Evolutionary conservation across 441 rosid genomes (phyloP).

Genomic region (Kokia cookei): DNA sequence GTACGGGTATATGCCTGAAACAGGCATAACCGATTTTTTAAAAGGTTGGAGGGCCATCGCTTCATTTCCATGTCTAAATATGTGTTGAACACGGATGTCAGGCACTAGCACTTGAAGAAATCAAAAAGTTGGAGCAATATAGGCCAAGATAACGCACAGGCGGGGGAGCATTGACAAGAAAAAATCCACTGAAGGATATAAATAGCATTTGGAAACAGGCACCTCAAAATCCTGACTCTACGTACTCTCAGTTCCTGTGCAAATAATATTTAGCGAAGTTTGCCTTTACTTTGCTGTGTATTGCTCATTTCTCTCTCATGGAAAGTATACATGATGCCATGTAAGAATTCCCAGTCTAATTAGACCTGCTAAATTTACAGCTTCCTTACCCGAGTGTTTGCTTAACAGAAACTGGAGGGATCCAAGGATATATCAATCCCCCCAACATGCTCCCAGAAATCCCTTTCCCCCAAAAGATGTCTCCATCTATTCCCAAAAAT

Average conservation of each 20-base stretch:
- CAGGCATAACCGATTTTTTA: neutral
- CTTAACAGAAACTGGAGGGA: conserved; percentile 95
- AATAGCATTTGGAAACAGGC: neutral
- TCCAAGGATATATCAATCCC: conserved; percentile 86
- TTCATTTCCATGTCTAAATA: neutral
- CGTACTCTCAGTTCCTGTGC: neutral
- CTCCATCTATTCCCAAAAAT: conserved; percentile 97
- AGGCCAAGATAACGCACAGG: neutral
- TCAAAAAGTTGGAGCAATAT: neutral
- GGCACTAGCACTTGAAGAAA: neutral
- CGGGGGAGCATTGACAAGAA: neutral
- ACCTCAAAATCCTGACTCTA: neutral
- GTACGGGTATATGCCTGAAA: neutral
- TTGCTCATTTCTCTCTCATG: neutral
- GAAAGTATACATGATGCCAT: neutral
- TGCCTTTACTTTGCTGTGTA: neutral
- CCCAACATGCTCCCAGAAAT: conserved; percentile 94
- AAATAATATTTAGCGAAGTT: neutral
- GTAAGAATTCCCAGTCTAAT: neutral
- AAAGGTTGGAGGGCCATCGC: neutral
- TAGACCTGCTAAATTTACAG: neutral
- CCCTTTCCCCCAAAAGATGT: conserved; percentile 85
- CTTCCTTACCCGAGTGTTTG: conserved; percentile 62
- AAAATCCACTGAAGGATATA: neutral
- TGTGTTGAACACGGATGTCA: neutral